Conservation (phyloP, 139 green algal genomes). For the Edaphochlamys debaryana region DNA sequence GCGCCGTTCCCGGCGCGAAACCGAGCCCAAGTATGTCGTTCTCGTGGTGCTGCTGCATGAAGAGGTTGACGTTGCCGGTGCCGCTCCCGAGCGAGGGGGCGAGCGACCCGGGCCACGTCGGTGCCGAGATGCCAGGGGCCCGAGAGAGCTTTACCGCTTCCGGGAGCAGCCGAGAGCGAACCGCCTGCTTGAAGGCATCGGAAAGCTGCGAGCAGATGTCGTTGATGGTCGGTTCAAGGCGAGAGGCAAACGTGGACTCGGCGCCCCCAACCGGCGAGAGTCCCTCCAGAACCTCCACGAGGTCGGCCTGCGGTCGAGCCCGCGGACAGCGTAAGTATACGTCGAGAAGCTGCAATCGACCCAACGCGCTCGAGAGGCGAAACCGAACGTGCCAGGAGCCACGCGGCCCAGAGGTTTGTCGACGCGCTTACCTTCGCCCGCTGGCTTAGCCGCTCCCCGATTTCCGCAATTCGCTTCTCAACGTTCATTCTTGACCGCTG, state of each 20-base stretch:
- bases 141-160: slow-evolving; percentile 29
- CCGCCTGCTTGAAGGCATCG: slow-evolving; percentile 15
- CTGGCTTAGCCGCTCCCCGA: too few species aligned
- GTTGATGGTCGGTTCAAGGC: slow-evolving; percentile 18
- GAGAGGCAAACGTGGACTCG: too few species aligned
- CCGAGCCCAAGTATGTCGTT: slow-evolving; percentile 22
- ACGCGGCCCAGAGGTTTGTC: too few species aligned
- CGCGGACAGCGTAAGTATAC: too few species aligned
- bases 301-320: slow-evolving; percentile 22
- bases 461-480: too few species aligned
- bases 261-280: neutral
- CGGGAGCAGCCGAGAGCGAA: slow-evolving; percentile 13
- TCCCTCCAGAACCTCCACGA: slow-evolving; percentile 1
- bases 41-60: neutral
- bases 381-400: too few species aligned
- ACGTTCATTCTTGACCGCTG: too few species aligned
- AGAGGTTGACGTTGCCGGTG: neutral
- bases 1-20: slow-evolving; percentile 4
- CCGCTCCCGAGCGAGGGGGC: neutral
- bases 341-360: too few species aligned
- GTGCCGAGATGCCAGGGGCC: too few species aligned
- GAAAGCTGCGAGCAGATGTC: slow-evolving; percentile 16
- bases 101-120: too few species aligned
- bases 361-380: too few species aligned
- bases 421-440: too few species aligned